Base-by-base conservation (phyloP, 805 yeast species). In the Starmerella gropengiesseri region DNA sequence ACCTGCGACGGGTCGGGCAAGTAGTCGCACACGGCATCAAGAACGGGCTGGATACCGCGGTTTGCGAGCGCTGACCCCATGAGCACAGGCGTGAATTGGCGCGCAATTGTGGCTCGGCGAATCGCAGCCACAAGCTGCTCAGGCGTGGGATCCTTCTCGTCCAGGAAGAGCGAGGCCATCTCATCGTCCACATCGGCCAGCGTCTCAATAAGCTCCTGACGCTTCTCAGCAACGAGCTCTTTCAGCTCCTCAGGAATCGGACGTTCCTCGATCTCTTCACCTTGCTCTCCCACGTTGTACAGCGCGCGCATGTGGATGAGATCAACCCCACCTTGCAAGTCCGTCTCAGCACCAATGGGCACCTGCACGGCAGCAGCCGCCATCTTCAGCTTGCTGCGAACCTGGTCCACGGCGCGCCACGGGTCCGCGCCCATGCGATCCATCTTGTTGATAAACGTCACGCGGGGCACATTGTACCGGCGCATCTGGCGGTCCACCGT, bases 371-470 rank as follows among this genome's bases (percentile, higher is more conserved):
- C 95, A 46, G 97, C 97, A 49, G 97, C 96, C 19, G 95, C 84
- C 32, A 86, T 84, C 64, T 78, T 84, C 60, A 91, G 74, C 62
- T 91, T 91, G 42, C 66, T 54, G 65, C 89, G 85, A 55, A 91
- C 73, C 67, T 89, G 97, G 45, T 83, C 94, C 56, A 91, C 81
- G 45, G 93, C 95, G 50, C 73, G 75, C 80, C 93, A 91, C 18
- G 99, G 99, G 64, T 91, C 79, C 43, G 98, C 83, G 53, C 99
- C 99, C 95, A 91, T 84, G 62, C 99, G 78, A 65, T 91, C 99
- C 96, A 91, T 87, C 69, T 91, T 91, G 68, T 91, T 91, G 64
- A 91, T 82, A 59, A 91, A 91, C 8, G 98, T 89, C 41, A 91
- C 73, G 59, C 98, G 75, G 42, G 98, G 98, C 58, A 91, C 95